Evolutionary conservation across 2,329 filamentous ascomycete genomes (phyloP).

Genomic region (Juglanconis juglandina): DNA sequence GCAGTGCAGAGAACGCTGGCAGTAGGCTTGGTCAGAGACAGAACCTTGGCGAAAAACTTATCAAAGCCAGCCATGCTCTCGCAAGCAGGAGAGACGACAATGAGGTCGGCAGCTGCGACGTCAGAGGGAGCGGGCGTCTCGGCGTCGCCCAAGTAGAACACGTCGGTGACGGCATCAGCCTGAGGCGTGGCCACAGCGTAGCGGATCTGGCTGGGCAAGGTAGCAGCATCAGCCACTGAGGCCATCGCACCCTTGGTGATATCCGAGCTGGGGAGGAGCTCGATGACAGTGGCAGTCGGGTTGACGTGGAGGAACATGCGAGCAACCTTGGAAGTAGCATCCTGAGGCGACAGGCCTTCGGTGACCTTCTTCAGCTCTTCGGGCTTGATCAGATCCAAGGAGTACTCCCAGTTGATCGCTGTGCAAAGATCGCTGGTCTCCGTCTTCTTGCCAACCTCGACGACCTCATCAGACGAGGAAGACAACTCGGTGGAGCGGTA

Average conservation of each 20-base stretch:
- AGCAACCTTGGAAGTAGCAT: not conserved
- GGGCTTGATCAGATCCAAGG: constrained; percentile 12
- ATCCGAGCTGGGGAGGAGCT: constrained; percentile 4
- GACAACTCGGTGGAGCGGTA: constrained; percentile 15
- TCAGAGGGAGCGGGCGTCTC: constrained; percentile 5
- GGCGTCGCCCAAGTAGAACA: constrained; percentile 7
- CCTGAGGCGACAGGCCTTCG: not conserved
- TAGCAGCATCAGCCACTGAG: constrained; percentile 1
- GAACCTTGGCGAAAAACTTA: not conserved
- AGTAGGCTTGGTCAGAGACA: constrained; percentile 5
- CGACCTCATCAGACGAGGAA: constrained; percentile 8
- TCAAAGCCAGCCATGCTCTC: not conserved
- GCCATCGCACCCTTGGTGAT: constrained; percentile 3
- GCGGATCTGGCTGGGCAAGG: constrained; percentile 9
- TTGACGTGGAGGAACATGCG: constrained; percentile 15
- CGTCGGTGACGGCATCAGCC: constrained; percentile 5
- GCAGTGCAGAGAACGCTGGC: constrained; percentile 3
- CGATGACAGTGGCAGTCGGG: constrained; percentile 7
- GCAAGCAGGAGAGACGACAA: constrained; percentile 7
- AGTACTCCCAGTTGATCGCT: constrained; percentile 12
- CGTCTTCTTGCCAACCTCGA: constrained; percentile 13
- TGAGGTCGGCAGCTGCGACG: constrained; percentile 1
- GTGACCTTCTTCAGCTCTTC: constrained; percentile 11
- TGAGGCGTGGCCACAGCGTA: constrained; percentile 9
- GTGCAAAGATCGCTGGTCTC: constrained; percentile 13